phyloP scores from a whole-genome alignment of 441 rosid genomes.

The Pelargonium myrrhifolium region DNA sequence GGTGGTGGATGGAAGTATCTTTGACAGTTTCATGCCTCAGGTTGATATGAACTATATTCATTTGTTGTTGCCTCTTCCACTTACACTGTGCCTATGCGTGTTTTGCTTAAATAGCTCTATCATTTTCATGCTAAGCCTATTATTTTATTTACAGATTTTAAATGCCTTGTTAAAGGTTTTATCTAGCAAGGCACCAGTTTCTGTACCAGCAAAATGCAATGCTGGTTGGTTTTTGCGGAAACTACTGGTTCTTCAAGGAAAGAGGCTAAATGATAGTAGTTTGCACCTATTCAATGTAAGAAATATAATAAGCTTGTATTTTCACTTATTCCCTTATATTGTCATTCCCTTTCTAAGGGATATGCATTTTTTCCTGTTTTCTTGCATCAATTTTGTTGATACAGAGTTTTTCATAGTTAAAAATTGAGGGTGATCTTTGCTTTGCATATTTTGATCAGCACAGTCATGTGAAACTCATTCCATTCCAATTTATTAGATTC shows the following conservation, averaged over 20 bases:
- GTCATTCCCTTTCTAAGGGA: not conserved
- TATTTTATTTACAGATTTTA: conserved; percentile 30
- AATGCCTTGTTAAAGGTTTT: conserved; percentile 41
- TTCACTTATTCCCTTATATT: conserved; percentile 1
- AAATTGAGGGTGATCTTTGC: conserved; percentile 5
- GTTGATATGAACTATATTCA: conserved; percentile 13
- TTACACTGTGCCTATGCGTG: conserved; percentile 1
- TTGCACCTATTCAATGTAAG: conserved; percentile 48
- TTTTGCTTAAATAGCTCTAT: conserved; percentile 6
- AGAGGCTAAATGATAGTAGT: conserved; percentile 28
- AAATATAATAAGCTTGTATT: not conserved
- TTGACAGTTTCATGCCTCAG: conserved; percentile 38
- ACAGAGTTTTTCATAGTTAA: not conserved
- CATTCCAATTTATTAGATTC: not conserved
- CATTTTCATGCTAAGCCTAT: conserved; percentile 11
- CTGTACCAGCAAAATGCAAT: conserved; percentile 35
- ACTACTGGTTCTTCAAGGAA: conserved; percentile 33
- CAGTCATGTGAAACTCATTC: not conserved
- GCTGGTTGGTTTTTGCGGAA: conserved; percentile 50
- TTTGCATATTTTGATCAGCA: not conserved
- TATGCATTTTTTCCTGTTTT: not conserved
- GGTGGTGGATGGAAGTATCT: conserved; percentile 26
- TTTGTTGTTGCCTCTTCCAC: not conserved
- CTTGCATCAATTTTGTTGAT: not conserved
- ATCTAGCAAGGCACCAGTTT: conserved; percentile 31